Base-by-base conservation (phyloP, 805 yeast species). In the Saturnispora mendoncae region DNA sequence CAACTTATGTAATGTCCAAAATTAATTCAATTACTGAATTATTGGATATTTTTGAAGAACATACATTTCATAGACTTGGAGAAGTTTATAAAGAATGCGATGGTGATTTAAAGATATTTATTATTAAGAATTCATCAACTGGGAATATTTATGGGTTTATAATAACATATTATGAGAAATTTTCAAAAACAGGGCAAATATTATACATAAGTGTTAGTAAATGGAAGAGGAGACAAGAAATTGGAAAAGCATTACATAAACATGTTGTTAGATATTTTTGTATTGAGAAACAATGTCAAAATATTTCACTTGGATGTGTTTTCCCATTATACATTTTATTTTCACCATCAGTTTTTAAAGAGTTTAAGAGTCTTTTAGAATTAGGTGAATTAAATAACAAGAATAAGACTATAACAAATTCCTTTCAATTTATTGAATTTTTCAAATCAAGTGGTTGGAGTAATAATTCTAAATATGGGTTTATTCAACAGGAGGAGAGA, bases 121-220 rank as follows among this genome's bases (percentile, higher is more conserved):
- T 76, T 29, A 75, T 76, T 23, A 59, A 79, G 41, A 76, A 77
- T 54, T 69, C 80, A 7, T 65, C 75, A 15, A 63, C 73, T 40
- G 73, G 74, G 45, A 65, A 73, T 14, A 47, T 74, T 9, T 75
- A 74, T 50, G 83, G 82, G 4, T 56, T 76, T 18, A 62, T 72
- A 4, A 55, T 71, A 27, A 74, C 80, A 2, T 74, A 80, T 78
- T 67, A 67, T 4, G 64, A 66, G 33, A 63, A 57, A 21, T 46
- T 54, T 7, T 44, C 48, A 13, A 49, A 51, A 17, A 51, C 56
- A 4, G 82, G 81, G 1, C 57, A 66, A 20, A 64, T 77, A 5
- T 46, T 71, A 40, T 64, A 65, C 51, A 46, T 76, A 9, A 54
- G 69, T 49, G 83, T 77, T 4, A 80, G 72, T 47, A 70, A 68